Evolutionary conservation across 352 stramenopile species (phyloP), one percentile per base, ranked within the genome.

Genomic region (Pythium guiyangense): DNA sequence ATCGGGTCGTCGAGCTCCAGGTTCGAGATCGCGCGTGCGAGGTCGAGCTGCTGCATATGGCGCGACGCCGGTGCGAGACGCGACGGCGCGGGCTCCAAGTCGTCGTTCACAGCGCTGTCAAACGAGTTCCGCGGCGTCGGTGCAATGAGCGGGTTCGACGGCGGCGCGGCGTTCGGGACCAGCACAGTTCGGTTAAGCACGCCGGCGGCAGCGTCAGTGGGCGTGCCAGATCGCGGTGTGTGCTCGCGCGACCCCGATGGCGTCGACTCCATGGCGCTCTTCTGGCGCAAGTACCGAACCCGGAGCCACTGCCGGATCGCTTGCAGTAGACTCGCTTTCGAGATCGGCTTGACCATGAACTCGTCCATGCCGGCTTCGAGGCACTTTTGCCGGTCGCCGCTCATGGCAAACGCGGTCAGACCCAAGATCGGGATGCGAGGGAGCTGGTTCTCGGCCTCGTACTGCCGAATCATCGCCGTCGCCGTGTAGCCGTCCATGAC

Each of bases 281-380:
- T 73, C 39, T 63, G 48, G 12, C 65, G 57, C 31, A 81, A 62
- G 52, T 83, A 87, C 8, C 77, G 74, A 52, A 82, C 56, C 26
- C 79, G 73, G 66, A 87, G 81, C 79, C 79, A 89, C 49, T 87
- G 77, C 9, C 74, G 60, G 52, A 89, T 87, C 1, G 74, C 71
- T 50, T 89, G 83, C 0, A 76, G 64, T 47, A 89, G 64, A 46
- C 69, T 84, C 34, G 67, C 67, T 52, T 89, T 89, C 31, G 79
- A 84, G 55, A 90, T 90, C 17, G 79, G 79, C 40, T 90, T 90
- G 8, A 88, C 79, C 68, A 90, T 86, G 56, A 90, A 90, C 59
- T 90, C 79, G 52, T 90, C 78, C 79, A 90, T 90, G 17, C 79
- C 79, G 39, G 71, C 67, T 18, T 69, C 68, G 35, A 90, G 52